A percentile compares a stretch with the other conserved stretches of the same genome.
Evolutionary conservation across 2,329 filamentous ascomycete species (phyloP).

Genomic region (Byssoonygena ceratinophila): DNA sequence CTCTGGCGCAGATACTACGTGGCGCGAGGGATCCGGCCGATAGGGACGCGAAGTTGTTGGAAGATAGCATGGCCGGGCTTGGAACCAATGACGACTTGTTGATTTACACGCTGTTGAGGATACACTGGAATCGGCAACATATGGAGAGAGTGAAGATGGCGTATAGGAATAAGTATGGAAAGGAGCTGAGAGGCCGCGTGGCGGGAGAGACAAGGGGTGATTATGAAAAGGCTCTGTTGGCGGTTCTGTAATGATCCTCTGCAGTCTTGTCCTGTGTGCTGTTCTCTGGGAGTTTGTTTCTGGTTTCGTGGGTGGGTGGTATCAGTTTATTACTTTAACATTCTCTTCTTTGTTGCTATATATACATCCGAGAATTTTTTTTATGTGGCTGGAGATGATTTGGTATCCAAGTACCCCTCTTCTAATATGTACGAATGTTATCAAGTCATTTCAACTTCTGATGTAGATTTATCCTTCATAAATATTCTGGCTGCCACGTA

Average conservation of each 20-base stretch:
- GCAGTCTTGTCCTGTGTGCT: too few relatives aligned
- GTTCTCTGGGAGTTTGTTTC: too few relatives aligned
- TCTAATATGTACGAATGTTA: neutral
- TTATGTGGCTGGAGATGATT: neutral
- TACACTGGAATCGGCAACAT: constrained; percentile 70
- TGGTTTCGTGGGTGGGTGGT: neutral
- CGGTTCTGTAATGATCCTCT: constrained; percentile 40
- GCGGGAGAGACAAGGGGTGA: constrained; percentile 76
- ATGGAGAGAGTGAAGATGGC: constrained; percentile 68
- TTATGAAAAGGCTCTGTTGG: constrained; percentile 66
- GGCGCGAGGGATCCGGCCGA: constrained; percentile 70
- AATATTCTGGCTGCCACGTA: neutral
- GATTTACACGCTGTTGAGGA: constrained; percentile 63
- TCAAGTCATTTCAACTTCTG: neutral
- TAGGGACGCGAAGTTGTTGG: constrained; percentile 63
- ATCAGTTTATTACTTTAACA: neutral
- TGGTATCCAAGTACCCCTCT: neutral
- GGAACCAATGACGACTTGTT: constrained; percentile 80
- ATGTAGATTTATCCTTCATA: neutral
- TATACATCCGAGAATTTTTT: too few relatives aligned
- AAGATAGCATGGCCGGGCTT: constrained; percentile 73
- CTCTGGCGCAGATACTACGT: constrained; percentile 67
- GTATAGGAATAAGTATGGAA: constrained; percentile 60
- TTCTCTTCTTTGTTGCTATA: too few relatives aligned
- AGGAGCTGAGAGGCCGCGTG: constrained; percentile 58